A percentile compares a stretch with the other conserved stretches of the same genome.
phyloP scores from a whole-genome alignment of 1,284 basidiomycete species.

The Waitea zeae region DNA sequence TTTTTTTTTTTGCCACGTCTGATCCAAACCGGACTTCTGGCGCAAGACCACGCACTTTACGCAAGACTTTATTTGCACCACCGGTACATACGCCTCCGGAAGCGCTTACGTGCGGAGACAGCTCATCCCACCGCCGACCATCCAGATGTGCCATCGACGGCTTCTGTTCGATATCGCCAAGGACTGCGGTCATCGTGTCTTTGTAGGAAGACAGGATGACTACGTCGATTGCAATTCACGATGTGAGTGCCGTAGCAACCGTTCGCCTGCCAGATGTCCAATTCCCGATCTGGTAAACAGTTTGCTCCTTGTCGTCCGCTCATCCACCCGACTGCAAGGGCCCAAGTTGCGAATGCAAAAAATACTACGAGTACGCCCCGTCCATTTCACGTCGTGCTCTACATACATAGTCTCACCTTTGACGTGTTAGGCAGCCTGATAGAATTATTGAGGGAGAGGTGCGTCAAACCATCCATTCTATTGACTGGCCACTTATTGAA shows the following conservation, averaged over 20 bases:
- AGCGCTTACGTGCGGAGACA: too few relatives aligned
- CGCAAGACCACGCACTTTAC: too few relatives aligned
- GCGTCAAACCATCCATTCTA: too few relatives aligned
- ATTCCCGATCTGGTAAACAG: neutral
- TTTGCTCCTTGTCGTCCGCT: constrained; percentile 27
- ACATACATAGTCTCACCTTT: too few relatives aligned
- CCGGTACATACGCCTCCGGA: too few relatives aligned
- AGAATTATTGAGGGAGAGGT: too few relatives aligned
- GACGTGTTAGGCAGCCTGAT: too few relatives aligned
- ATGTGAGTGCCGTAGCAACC: neutral
- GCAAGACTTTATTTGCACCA: too few relatives aligned
- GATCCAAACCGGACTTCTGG: too few relatives aligned
- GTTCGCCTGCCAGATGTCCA: neutral
- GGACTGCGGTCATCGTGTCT: constrained; percentile 37
- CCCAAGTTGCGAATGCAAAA: constrained; percentile 29
- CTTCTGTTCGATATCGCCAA: constrained; percentile 32
- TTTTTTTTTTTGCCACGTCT: too few relatives aligned
- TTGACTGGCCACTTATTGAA: too few relatives aligned
- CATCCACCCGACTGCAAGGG: constrained; percentile 29
- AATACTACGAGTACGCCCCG: constrained; percentile 34
- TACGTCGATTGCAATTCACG: constrained; percentile 19
- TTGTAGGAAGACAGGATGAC: constrained; percentile 33
- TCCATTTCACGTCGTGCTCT: too few relatives aligned
- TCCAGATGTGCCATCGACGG: constrained; percentile 44
- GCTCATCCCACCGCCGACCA: neutral